Percentiles rank a stretch among this genome's conserved stretches.
phyloP scores from a whole-genome alignment of 2,329 filamentous ascomycete species.

The Hypoxylon sp. region DNA sequence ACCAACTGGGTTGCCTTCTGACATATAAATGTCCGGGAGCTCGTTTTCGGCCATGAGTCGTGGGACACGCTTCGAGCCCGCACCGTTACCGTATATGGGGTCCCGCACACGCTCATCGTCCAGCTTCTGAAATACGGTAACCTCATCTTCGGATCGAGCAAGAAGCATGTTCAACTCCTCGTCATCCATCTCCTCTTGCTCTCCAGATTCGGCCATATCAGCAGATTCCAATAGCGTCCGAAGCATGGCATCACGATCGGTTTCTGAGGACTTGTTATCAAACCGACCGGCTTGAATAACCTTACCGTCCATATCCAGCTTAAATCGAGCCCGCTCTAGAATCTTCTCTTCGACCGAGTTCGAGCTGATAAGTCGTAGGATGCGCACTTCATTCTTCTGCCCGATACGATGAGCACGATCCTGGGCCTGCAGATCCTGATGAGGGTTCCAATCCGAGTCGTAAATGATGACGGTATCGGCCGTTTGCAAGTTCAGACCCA shows the following conservation, averaged over 20 bases:
- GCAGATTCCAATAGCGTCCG: slow-evolving; percentile 90
- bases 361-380: slow-evolving; percentile 91
- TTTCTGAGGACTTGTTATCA: slow-evolving; percentile 98
- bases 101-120: slow-evolving; percentile 76
- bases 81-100: slow-evolving; percentile 73
- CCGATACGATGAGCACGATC: slow-evolving; percentile 99
- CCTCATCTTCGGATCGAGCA: slow-evolving; percentile 84
- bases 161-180: slow-evolving; percentile 96
- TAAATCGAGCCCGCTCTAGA: slow-evolving; percentile 93
- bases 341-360: slow-evolving; percentile 99
- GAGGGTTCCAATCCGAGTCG: slow-evolving; percentile 99
- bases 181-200: slow-evolving; percentile 98
- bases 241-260: slow-evolving; percentile 96
- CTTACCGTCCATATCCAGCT: slow-evolving; percentile 99
- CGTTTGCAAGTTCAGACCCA: slow-evolving; percentile 95
- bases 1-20: slow-evolving; percentile 80
- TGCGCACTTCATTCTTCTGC: slow-evolving; percentile 99
- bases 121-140: slow-evolving; percentile 79
- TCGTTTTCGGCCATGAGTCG: slow-evolving; percentile 89
- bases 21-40: slow-evolving; percentile 91
- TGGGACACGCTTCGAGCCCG: slow-evolving; percentile 69
- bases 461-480: slow-evolving; percentile 99
- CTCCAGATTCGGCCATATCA: slow-evolving; percentile 70
- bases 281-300: slow-evolving; percentile 99
- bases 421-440: slow-evolving; percentile 98